Percentiles rank a stretch among this genome's conserved stretches.
These are phyloP conservation scores for Actinomortierella ambigua DNA, from an alignment of 371 early-diverging fungal genomes.

Conservation along the genomic window DNA sequence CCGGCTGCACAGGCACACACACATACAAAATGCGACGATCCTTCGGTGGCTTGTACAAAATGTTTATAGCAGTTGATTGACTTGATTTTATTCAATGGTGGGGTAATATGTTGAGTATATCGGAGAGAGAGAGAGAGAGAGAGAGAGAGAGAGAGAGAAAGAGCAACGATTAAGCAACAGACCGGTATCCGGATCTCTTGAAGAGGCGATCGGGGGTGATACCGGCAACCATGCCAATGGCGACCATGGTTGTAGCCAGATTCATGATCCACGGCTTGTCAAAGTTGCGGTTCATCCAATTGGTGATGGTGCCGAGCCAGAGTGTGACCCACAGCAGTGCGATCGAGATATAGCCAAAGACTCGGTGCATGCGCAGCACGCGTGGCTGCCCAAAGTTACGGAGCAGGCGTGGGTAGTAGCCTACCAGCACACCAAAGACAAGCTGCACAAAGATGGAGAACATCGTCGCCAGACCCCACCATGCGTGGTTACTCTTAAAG, in stretches of 20 bases:
- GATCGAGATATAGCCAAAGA: slow-evolving; percentile 34
- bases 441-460: slow-evolving; percentile 26
- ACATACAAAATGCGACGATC: too few species aligned
- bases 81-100: too few species aligned
- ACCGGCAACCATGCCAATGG: slow-evolving; percentile 30
- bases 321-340: slow-evolving; percentile 27
- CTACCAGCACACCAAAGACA: slow-evolving; percentile 27
- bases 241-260: slow-evolving; percentile 26
- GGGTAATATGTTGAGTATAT: too few species aligned
- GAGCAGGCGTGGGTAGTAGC: slow-evolving; percentile 23
- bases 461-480: slow-evolving; percentile 17
- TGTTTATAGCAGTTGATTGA: too few species aligned
- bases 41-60: too few species aligned
- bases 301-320: slow-evolving; percentile 30
- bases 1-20: too few species aligned
- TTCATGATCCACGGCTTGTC: slow-evolving; percentile 34
- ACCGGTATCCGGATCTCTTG: too few species aligned
- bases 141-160: too few species aligned
- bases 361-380: slow-evolving; percentile 31
- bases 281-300: slow-evolving; percentile 43
- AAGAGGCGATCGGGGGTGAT: slow-evolving; percentile 25
- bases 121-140: too few species aligned
- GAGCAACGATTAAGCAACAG: too few species aligned
- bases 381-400: slow-evolving; percentile 18
- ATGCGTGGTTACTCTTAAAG: slow-evolving; percentile 32